These are phyloP conservation scores for Delitschia confertaspora DNA, from an alignment of 495 filamentous ascomycete species.

Conservation along the genomic window DNA sequence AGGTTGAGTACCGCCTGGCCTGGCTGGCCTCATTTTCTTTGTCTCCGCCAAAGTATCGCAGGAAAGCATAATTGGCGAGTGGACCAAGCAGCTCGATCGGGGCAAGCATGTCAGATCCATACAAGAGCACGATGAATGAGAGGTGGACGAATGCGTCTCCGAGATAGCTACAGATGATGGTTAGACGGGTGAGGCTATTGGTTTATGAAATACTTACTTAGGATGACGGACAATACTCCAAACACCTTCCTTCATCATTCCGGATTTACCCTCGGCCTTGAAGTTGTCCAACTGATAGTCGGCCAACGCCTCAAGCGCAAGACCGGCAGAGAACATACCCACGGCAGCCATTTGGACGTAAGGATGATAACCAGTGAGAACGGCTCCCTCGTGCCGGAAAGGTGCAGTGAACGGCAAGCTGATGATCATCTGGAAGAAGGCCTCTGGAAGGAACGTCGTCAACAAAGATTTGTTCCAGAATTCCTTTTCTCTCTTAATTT, in stretches of 20 bases:
- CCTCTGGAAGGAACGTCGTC: conserved; percentile 46
- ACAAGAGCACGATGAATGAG: conserved; percentile 43
- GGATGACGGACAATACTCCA: conserved; percentile 54
- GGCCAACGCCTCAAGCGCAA: conserved; percentile 46
- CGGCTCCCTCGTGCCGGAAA: conserved; percentile 36
- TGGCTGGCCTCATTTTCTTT: conserved; percentile 46
- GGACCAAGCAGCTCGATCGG: conserved; percentile 47
- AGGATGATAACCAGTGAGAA: conserved; percentile 24
- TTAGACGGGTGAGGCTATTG: background rate
- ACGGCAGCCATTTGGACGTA: conserved; percentile 42
- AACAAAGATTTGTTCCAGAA: conserved; percentile 48
- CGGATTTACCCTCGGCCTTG: conserved; percentile 31
- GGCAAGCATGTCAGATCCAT: conserved; percentile 43
- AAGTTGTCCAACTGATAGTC: conserved; percentile 44
- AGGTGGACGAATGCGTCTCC: conserved; percentile 49
- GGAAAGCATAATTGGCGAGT: conserved; percentile 48
- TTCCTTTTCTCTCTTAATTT: conserved; percentile 39
- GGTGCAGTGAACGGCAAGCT: conserved; percentile 47
- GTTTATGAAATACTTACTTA: conserved; percentile 50
- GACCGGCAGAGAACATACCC: conserved; percentile 46
- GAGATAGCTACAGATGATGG: conserved; percentile 41
- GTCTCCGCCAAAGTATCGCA: conserved; percentile 48
- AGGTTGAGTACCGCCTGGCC: conserved; percentile 40
- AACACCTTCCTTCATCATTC: conserved; percentile 44
- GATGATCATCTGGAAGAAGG: conserved; percentile 44